Evolutionary conservation across 2,329 filamentous ascomycete species (phyloP), one percentile per base, ranked within the genome.

Genomic region (Stromatinia cepivora): DNA sequence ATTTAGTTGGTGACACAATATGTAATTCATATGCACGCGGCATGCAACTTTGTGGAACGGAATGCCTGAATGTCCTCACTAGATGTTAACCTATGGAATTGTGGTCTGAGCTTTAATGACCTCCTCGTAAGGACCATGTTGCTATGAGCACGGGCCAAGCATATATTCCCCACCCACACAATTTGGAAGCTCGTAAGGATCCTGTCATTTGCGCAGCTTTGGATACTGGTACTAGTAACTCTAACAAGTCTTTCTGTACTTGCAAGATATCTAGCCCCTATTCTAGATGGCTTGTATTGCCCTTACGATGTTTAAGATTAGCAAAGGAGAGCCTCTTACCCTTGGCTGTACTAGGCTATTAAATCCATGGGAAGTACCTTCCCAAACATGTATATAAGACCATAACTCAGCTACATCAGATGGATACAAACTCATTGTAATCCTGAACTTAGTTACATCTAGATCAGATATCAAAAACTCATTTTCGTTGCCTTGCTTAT

Each of bases 1-100:
- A 8, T 70, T 69, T 45, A 67, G 11, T 64, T 72, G 70, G 70
- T 63, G 20, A 34, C 13, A 39, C 2, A 57, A 7, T 22, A 57
- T 9, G n/a, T 15, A 4, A 3, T n/a, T 13, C 10, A 25, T 20
- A 57, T 39, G 22, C n/a, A 17, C 22, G 13, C 17, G 7, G 1
- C 25, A 25, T 10, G 4, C 11, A 36, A 10, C 36, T 36, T 36
- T 10, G 36, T 9, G 36, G 36, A 36, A 9, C 36, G 7, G 36
- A 10, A 9, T 6, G 7, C 25, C 9, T 42, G 22, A 22, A 11
- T 7, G 25, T 58, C 1, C 13, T 17, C 36, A 58, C 22, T 20
- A 5, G 34, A 4, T 39, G 1, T 57, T 4, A 39, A 36, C n/a
- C n/a, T n/a, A 11, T 7, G 10, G 34, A 9, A 57, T 25, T n/a